Evolutionary conservation across 495 filamentous ascomycete genomes (phyloP).

Genomic region (Penicillium lagena): DNA sequence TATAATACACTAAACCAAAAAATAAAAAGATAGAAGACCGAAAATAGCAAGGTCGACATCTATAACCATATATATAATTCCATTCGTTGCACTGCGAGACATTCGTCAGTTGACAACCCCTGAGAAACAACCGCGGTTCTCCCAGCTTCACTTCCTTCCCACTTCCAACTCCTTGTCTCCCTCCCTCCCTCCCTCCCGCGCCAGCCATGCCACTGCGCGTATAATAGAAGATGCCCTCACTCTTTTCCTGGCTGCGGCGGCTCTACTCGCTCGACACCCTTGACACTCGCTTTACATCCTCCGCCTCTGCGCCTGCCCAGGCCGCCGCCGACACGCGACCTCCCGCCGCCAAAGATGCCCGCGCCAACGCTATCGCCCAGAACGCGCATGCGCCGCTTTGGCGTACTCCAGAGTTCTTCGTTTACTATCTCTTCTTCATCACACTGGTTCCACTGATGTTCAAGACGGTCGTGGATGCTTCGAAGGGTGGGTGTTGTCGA

Average conservation of each 20-base stretch:
- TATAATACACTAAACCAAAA: no score
- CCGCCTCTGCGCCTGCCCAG: constrained; percentile 59
- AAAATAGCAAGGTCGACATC: no score
- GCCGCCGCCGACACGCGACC: constrained; percentile 41
- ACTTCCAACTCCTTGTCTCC: constrained; percentile 1
- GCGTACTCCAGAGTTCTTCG: constrained; percentile 78
- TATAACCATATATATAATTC: no score
- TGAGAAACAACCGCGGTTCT: no score
- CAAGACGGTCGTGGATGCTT: constrained; percentile 76
- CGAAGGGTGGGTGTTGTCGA: constrained; percentile 55
- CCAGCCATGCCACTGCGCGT: constrained; percentile 21
- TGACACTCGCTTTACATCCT: constrained; percentile 81
- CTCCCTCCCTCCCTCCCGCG: neutral
- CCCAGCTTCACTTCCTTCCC: neutral
- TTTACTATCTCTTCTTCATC: constrained; percentile 70
- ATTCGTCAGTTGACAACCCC: no score
- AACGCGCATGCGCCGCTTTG: constrained; percentile 58
- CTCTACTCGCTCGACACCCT: constrained; percentile 85
- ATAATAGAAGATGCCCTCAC: constrained; percentile 27
- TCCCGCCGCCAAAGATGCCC: constrained; percentile 34
- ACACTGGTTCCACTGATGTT: constrained; percentile 81
- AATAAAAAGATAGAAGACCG: no score
- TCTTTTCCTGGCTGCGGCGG: constrained; percentile 34
- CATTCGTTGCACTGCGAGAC: no score
- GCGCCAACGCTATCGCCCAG: constrained; percentile 39